Base-by-base conservation (phyloP, 192 early-diverging fungal genomes). In the Geosiphon pyriformis region DNA sequence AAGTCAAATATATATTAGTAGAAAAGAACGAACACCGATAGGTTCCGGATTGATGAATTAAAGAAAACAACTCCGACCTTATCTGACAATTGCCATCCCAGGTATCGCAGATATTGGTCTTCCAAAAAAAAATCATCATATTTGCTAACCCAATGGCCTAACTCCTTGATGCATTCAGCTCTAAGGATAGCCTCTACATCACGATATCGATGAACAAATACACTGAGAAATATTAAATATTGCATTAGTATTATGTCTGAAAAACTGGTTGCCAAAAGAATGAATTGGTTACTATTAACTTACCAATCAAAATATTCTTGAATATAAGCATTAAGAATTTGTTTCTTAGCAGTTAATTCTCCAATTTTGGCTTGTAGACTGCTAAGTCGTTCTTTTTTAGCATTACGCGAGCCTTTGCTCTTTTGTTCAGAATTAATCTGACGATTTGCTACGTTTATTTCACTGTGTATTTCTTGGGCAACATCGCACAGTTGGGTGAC, bases 11-110 rank as follows among this genome's bases (percentile, higher is more conserved):
- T n/a, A n/a, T n/a, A n/a, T n/a, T n/a, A n/a, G n/a, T n/a, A n/a
- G n/a, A n/a, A n/a, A n/a, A n/a, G n/a, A n/a, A n/a, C n/a, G n/a
- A n/a, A n/a, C n/a, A n/a, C n/a, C n/a, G n/a, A n/a, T n/a, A n/a
- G n/a, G n/a, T n/a, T n/a, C n/a, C 37, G 37, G 6, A 42, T 42
- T 42, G 37, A 48, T 30, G 30, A 61, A 0, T n/a, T 23, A 7
- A 23, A 11, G 0, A 52, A 52, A 18, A 10, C 15, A 20, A 18
- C 3, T 32, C 29, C 76, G 60, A 82, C 83, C 67, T 84, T 89
- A 72, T 99, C 94, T 33, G 86, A 89, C 34, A 97, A 75, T 59
- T 87, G 78, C 93, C 91, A 94, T 23, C 94, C 94, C 1, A 94
- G 47, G 61, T 95, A 95, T 31, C 90, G 79, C 22, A 95, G 66